Percentiles rank a stretch among this genome's conserved stretches.
These are phyloP conservation scores for Dendrocalamus latiflorus DNA, from an alignment of 202 grass and related monocot species.

Conservation along the genomic window DNA sequence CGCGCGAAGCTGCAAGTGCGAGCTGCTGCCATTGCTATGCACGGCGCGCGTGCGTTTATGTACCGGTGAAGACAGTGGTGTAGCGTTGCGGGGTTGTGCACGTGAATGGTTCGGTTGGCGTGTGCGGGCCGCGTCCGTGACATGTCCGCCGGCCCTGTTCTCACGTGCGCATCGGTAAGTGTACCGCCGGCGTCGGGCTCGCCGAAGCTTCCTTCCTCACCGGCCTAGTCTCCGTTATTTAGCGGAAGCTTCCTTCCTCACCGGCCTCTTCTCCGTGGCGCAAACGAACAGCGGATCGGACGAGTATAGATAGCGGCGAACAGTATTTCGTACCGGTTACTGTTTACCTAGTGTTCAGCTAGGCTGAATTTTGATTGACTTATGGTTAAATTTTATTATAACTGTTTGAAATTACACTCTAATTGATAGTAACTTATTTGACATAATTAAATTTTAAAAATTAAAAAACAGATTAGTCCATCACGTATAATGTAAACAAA, in stretches of 20 bases:
- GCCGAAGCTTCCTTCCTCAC: neutral
- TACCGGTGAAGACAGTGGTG: neutral
- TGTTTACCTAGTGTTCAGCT: too few relatives aligned
- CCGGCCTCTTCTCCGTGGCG: neutral
- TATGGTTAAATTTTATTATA: too few relatives aligned
- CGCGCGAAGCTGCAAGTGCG: neutral
- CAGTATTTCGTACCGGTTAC: neutral
- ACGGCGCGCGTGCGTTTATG: neutral
- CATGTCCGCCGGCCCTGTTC: neutral
- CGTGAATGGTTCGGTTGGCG: neutral
- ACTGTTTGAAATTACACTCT: too few relatives aligned
- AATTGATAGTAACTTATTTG: too few relatives aligned
- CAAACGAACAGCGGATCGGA: neutral
- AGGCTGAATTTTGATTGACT: too few relatives aligned
- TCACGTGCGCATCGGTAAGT: neutral
- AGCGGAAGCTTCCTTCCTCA: neutral
- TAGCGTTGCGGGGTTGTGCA: neutral
- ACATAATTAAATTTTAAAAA: too few relatives aligned
- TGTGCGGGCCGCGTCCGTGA: conserved; percentile 24
- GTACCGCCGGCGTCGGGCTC: neutral
- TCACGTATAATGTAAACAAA: too few relatives aligned
- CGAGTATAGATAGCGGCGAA: neutral
- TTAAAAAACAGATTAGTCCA: too few relatives aligned
- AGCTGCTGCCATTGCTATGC: neutral
- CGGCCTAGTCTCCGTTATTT: neutral